Percentiles rank a stretch among this genome's conserved stretches.
phyloP scores from a whole-genome alignment of 2,329 filamentous ascomycete species.

The Ophiostoma piceae region DNA sequence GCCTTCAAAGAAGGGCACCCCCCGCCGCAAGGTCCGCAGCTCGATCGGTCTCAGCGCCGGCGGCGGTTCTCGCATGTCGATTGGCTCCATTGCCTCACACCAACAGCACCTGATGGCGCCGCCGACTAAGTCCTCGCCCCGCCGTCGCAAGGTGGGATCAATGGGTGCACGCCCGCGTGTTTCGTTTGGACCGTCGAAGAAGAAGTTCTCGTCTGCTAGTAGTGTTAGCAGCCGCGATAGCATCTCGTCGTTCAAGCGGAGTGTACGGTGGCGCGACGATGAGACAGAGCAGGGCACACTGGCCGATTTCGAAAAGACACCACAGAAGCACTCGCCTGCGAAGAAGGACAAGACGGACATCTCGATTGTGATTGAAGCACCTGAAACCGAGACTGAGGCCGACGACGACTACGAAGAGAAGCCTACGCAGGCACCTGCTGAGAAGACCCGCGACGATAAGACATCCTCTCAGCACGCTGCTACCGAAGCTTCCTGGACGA shows the following conservation, averaged over 20 bases:
- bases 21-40: slow-evolving; percentile 56
- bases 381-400: slow-evolving; percentile 6
- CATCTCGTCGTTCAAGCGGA: slow-evolving; percentile 54
- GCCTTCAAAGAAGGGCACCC: slow-evolving; percentile 66
- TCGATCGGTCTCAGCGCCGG: slow-evolving; percentile 40
- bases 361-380: slow-evolving; percentile 13
- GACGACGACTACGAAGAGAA: neutral
- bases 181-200: slow-evolving; percentile 75
- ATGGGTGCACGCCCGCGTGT: slow-evolving; percentile 62
- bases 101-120: slow-evolving; percentile 44
- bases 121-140: slow-evolving; percentile 73
- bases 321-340: slow-evolving; percentile 58
- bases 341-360: slow-evolving; percentile 35
- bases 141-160: slow-evolving; percentile 60
- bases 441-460: neutral
- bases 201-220: slow-evolving; percentile 49
- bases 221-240: slow-evolving; percentile 17
- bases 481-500: neutral
- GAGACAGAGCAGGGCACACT: slow-evolving; percentile 74
- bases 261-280: slow-evolving; percentile 89
- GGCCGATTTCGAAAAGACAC: slow-evolving; percentile 88
- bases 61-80: neutral
- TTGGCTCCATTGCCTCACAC: neutral
- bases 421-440: neutral
- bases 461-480: slow-evolving; percentile 9